Evolutionary conservation across 495 filamentous ascomycete species (phyloP).

Genomic region (Podospora sp.): DNA sequence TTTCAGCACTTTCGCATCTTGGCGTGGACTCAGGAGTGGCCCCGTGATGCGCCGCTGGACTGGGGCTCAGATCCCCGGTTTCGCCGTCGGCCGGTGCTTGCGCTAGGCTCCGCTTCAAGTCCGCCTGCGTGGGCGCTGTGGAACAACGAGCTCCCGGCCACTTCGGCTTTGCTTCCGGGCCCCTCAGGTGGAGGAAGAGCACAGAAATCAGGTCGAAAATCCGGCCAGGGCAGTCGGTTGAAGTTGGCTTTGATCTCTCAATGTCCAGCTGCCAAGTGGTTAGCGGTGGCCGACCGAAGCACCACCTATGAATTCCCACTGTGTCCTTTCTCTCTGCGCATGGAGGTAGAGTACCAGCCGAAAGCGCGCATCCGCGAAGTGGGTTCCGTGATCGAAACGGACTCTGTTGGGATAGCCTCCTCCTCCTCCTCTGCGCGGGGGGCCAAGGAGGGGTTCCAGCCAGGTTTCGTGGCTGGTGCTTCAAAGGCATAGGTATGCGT

Average conservation of each 20-base stretch:
- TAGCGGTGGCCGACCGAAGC: not conserved
- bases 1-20: slow-evolving; percentile 15
- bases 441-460: not conserved
- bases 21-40: slow-evolving; percentile 11
- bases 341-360: not conserved
- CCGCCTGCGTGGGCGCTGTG: slow-evolving; percentile 28
- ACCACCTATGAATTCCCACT: not conserved
- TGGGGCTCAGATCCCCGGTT: slow-evolving; percentile 21
- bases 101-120: slow-evolving; percentile 19
- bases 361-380: not conserved
- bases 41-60: slow-evolving; percentile 34
- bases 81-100: slow-evolving; percentile 10
- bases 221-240: not conserved
- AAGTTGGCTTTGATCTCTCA: not conserved
- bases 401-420: not conserved
- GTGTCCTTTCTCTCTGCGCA: not conserved
- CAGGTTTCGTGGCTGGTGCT: slow-evolving; percentile 9
- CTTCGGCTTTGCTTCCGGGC: slow-evolving; percentile 27
- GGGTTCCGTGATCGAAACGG: not conserved
- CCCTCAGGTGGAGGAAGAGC: not conserved
- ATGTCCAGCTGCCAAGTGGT: not conserved
- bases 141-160: slow-evolving; percentile 18
- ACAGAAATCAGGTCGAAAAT: not conserved
- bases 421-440: not conserved
- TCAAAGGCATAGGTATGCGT: not conserved